Percentiles rank a stretch among this genome's conserved stretches.
phyloP scores from a whole-genome alignment of 2,329 filamentous ascomycete species.

The Penicillium digitatum region DNA sequence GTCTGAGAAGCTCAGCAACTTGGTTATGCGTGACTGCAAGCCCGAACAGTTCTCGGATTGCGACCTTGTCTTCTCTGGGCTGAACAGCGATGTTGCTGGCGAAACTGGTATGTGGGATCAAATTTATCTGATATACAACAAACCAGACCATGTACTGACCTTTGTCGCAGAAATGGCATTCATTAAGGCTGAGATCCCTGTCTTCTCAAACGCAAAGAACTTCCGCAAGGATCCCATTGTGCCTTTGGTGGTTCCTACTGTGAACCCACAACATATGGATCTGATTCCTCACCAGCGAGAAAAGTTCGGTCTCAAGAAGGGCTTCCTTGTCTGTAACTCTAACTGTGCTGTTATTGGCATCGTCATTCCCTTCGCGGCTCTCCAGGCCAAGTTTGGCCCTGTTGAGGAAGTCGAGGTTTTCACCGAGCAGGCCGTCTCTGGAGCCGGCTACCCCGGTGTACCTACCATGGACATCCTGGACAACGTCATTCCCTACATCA shows the following conservation, averaged over 20 bases:
- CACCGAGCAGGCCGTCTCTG: slow-evolving; percentile 91
- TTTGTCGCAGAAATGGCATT: slow-evolving; percentile 73
- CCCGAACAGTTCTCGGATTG: slow-evolving; percentile 81
- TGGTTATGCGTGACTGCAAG: slow-evolving; percentile 81
- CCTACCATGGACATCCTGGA: slow-evolving; percentile 93
- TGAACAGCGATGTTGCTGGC: slow-evolving; percentile 88
- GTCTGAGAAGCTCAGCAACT: slow-evolving; percentile 67
- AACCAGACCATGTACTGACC: background rate
- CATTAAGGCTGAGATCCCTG: slow-evolving; percentile 76
- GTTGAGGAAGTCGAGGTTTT: slow-evolving; percentile 74
- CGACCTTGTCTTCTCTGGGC: slow-evolving; percentile 86
- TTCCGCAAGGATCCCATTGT: slow-evolving; percentile 86
- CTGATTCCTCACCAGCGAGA: slow-evolving; percentile 85
- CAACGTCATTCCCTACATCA: slow-evolving; percentile 92
- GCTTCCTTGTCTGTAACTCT: slow-evolving; percentile 95
- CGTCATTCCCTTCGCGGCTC: slow-evolving; percentile 88
- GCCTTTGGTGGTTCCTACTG: slow-evolving; percentile 88
- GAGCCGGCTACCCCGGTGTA: slow-evolving; percentile 66
- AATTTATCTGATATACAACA: background rate
- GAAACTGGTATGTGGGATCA: slow-evolving; percentile 65
- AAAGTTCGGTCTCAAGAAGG: slow-evolving; percentile 68
- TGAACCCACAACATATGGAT: slow-evolving; percentile 83
- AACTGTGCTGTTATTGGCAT: slow-evolving; percentile 97
- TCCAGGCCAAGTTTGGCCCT: slow-evolving; percentile 82
- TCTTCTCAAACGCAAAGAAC: slow-evolving; percentile 98